Evolutionary conservation across 257 asterid genomes (phyloP).

Genomic region (Nicotiana obtusifolia): DNA sequence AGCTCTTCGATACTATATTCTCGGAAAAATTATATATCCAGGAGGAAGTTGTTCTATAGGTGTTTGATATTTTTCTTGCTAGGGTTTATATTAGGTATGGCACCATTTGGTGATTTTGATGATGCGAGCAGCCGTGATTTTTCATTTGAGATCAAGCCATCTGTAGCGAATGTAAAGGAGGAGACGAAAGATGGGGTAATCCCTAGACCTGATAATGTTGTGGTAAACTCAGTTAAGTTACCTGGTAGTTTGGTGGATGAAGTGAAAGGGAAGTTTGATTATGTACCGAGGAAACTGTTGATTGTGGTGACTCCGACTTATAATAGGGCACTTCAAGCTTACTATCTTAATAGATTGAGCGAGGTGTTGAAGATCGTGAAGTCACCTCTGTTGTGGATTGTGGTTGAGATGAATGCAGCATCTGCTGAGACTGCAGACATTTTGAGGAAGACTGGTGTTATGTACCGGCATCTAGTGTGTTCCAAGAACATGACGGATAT

Average conservation of each 20-base stretch:
- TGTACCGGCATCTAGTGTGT: slow-evolving; percentile 82
- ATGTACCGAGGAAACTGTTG: slow-evolving; percentile 44
- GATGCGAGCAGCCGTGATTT: slow-evolving; percentile 39
- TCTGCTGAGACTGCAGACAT: slow-evolving; percentile 77
- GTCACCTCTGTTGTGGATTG: slow-evolving; percentile 86
- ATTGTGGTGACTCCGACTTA: slow-evolving; percentile 81
- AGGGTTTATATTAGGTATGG: slow-evolving; percentile 83
- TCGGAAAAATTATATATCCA: slow-evolving; percentile 44
- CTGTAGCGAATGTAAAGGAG: slow-evolving; percentile 22
- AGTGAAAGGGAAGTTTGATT: slow-evolving; percentile 32
- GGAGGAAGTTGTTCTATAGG: slow-evolving; percentile 53
- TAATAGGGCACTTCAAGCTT: slow-evolving; percentile 64
- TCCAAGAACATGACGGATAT: slow-evolving; percentile 52
- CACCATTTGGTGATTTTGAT: slow-evolving; percentile 45
- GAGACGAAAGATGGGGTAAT: slow-evolving; percentile 26
- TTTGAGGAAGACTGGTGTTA: slow-evolving; percentile 66
- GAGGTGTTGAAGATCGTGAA: slow-evolving; percentile 72
- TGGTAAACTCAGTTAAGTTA: slow-evolving; percentile 38
- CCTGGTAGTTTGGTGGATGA: slow-evolving; percentile 23
- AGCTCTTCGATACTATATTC: slow-evolving; percentile 46
- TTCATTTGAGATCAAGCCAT: slow-evolving; percentile 38
- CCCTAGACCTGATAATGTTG: slow-evolving; percentile 27
- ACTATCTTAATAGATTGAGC: slow-evolving; percentile 77
- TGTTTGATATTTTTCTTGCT: slow-evolving; percentile 60
- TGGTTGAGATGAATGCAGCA: slow-evolving; percentile 75